Conservation (phyloP, 495 filamentous ascomycete genomes). For the Aspergillus steynii region DNA sequence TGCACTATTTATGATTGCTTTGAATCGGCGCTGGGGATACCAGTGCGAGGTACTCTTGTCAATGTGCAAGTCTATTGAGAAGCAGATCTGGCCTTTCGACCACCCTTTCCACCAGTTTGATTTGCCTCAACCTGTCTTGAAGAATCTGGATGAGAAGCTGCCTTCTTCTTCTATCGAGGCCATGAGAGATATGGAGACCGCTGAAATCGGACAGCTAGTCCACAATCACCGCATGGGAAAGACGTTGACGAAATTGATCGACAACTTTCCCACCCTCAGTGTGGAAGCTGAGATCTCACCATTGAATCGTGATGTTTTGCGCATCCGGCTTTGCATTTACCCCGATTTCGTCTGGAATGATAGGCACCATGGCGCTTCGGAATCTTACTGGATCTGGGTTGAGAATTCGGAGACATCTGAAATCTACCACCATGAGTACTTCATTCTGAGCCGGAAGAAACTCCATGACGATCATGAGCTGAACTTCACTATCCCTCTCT, state of each 20-base stretch:
- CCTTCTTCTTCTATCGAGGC: slow-evolving; percentile 72
- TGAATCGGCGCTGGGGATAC: slow-evolving; percentile 92
- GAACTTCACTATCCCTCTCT: slow-evolving; percentile 94
- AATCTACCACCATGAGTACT: slow-evolving; percentile 97
- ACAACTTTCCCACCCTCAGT: slow-evolving; percentile 88
- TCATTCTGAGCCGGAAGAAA: slow-evolving; percentile 86
- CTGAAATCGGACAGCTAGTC: slow-evolving; percentile 89
- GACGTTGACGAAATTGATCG: slow-evolving; percentile 74
- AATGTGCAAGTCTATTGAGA: slow-evolving; percentile 95
- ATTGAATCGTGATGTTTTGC: slow-evolving; percentile 88
- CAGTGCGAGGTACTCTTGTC: slow-evolving; percentile 88
- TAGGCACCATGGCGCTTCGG: slow-evolving; percentile 87
- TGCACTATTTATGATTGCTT: slow-evolving; percentile 93
- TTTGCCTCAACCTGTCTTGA: slow-evolving; percentile 76
- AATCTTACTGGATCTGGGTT: slow-evolving; percentile 98
- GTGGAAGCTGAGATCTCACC: slow-evolving; percentile 94
- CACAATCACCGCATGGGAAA: slow-evolving; percentile 86
- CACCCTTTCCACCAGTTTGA: slow-evolving; percentile 97
- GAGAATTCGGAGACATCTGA: slow-evolving; percentile 97
- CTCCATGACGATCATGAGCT: slow-evolving; percentile 93
- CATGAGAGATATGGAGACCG: slow-evolving; percentile 85
- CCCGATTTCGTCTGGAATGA: slow-evolving; percentile 97
- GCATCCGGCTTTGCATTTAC: slow-evolving; percentile 79
- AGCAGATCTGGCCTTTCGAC: slow-evolving; percentile 88
- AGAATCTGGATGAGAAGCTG: slow-evolving; percentile 77